Conservation (phyloP, 2,329 filamentous ascomycete species). For the Colletotrichum tropicicola region DNA sequence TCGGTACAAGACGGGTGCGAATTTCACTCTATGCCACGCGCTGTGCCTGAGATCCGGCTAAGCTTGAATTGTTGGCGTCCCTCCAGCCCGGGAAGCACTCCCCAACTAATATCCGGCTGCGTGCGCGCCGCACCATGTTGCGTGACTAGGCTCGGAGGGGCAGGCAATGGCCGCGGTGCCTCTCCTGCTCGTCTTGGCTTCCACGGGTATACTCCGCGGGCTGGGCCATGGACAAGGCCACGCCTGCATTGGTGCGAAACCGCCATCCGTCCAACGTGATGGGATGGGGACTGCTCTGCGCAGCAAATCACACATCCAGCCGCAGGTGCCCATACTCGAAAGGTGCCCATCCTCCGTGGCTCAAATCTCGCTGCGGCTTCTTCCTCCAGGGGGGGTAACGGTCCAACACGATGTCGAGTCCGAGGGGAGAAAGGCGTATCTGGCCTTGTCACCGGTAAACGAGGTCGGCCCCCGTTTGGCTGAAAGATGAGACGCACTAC, state of each 20-base stretch:
- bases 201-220: slow-evolving; percentile 19
- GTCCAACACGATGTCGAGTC: background rate
- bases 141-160: slow-evolving; percentile 3
- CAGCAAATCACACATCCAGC: background rate
- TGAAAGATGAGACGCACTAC: background rate
- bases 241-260: slow-evolving; percentile 24
- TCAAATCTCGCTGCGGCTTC: slow-evolving; percentile 5
- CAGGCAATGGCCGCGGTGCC: slow-evolving; percentile 1
- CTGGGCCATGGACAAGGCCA: slow-evolving; percentile 7
- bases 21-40: no score
- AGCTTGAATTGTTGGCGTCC: slow-evolving; percentile 29
- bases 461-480: background rate
- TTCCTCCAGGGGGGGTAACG: background rate
- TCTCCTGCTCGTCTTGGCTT: slow-evolving; percentile 3
- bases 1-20: no score
- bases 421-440: background rate
- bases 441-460: background rate
- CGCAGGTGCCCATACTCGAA: slow-evolving; percentile 18
- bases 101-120: background rate
- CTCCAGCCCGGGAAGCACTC: slow-evolving; percentile 6
- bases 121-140: background rate
- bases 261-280: slow-evolving; percentile 4
- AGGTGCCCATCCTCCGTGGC: slow-evolving; percentile 13
- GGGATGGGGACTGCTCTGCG: background rate
- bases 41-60: slow-evolving; percentile 12